Evolutionary conservation across 192 early-diverging fungal species (phyloP).

Genomic region (Gryganskiella cystojenkinii): DNA sequence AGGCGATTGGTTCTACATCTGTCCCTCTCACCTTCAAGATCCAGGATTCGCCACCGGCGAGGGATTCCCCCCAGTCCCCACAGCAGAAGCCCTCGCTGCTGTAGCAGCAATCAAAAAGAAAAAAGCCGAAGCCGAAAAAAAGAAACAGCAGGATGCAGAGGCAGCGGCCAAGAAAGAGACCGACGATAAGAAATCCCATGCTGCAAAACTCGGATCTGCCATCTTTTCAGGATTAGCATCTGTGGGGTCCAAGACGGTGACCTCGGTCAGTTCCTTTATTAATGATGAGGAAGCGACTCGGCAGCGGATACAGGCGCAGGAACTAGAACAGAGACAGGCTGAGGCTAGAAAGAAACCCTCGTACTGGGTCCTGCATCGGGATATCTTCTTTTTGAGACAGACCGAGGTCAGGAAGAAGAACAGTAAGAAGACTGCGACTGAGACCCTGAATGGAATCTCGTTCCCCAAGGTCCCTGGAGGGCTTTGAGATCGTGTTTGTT

Average conservation of each 20-base stretch:
- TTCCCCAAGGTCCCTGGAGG: conserved; percentile 61
- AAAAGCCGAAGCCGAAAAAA: conserved; percentile 36
- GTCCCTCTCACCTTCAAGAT: conserved; percentile 57
- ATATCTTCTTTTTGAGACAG: conserved; percentile 62
- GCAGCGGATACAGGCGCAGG: conserved; percentile 43
- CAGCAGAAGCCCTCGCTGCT: conserved; percentile 31
- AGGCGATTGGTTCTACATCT: conserved; percentile 65
- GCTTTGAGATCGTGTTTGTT: too few species aligned
- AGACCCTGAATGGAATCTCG: conserved; percentile 45
- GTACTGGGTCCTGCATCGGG: conserved; percentile 58
- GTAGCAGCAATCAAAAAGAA: conserved; percentile 49
- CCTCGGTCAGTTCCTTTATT: conserved; percentile 45
- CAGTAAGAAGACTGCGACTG: conserved; percentile 48
- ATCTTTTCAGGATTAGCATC: conserved; percentile 47
- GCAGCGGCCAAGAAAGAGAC: conserved; percentile 9
- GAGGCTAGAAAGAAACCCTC: conserved; percentile 43
- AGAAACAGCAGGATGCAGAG: conserved; percentile 38
- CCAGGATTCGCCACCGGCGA: conserved; percentile 53
- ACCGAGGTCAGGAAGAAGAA: conserved; percentile 53
- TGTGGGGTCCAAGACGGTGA: conserved; percentile 30
- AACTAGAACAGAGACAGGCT: conserved; percentile 25
- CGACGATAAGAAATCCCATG: conserved; percentile 32
- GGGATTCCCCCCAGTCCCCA: conserved; percentile 38
- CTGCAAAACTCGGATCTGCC: conserved; percentile 39
- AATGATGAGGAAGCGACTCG: conserved; percentile 48